A percentile compares a stretch with the other conserved stretches of the same genome.
These are phyloP conservation scores for Beauveria sp. DNA, from an alignment of 2,329 filamentous ascomycete genomes.

Conservation along the genomic window DNA sequence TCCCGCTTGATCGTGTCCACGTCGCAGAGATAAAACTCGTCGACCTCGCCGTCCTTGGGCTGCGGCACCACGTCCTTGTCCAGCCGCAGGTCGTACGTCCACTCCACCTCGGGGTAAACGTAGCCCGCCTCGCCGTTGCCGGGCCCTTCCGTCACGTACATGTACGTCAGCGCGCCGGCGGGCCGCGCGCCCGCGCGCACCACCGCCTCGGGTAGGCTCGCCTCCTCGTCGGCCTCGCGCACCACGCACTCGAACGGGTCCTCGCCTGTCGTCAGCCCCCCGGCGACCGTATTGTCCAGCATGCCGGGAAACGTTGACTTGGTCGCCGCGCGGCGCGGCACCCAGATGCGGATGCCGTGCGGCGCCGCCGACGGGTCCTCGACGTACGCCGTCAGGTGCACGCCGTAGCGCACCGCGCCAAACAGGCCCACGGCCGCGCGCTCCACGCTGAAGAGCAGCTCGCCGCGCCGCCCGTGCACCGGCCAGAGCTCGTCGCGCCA, in stretches of 20 bases:
- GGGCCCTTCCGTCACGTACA: conserved; percentile 67
- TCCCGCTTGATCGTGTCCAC: conserved; percentile 68
- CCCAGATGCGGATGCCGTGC: conserved; percentile 70
- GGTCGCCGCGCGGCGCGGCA: conserved; percentile 63
- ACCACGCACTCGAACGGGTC: conserved; percentile 73
- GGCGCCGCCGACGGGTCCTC: conserved; percentile 25
- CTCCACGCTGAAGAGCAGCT: conserved; percentile 67
- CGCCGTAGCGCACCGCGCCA: conserved; percentile 69
- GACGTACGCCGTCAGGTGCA: conserved; percentile 73
- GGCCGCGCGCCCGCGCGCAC: conserved; percentile 53
- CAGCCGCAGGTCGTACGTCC: conserved; percentile 82
- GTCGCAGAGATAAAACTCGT: conserved; percentile 70
- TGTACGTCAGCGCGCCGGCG: conserved; percentile 72
- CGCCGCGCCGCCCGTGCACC: conserved; percentile 58
- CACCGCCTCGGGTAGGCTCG: conserved; percentile 63
- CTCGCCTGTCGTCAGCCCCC: conserved; percentile 71
- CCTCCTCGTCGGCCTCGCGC: conserved; percentile 84
- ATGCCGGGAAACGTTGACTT: conserved; percentile 90
- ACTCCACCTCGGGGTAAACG: conserved; percentile 86
- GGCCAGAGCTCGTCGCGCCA: conserved; percentile 81
- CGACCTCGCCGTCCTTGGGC: conserved; percentile 84
- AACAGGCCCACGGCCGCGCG: conserved; percentile 67
- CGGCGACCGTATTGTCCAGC: conserved; percentile 89
- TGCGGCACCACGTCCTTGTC: conserved; percentile 58
- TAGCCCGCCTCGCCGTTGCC: conserved; percentile 75